Conservation (phyloP, 2,329 filamentous ascomycete genomes). For the Trichocomaceae sp. region DNA sequence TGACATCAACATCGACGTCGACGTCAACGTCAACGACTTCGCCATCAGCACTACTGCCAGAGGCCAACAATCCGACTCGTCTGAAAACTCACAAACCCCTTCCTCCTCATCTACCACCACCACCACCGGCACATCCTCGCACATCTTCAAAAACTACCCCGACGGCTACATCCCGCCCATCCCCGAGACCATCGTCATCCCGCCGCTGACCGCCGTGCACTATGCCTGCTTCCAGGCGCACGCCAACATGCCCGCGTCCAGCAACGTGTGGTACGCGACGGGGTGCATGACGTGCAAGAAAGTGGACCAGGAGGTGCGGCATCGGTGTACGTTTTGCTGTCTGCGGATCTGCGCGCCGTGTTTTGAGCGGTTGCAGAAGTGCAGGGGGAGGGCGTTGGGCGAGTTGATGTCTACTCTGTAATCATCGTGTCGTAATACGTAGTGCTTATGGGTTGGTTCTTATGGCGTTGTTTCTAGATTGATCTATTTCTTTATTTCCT, state of each 20-base stretch:
- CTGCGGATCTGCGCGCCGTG: constrained; percentile 35
- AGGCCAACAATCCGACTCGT: neutral
- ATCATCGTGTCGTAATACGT: too few species aligned
- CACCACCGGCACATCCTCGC: neutral
- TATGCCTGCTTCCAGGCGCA: constrained; percentile 37
- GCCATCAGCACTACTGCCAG: too few species aligned
- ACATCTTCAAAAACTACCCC: constrained; percentile 1
- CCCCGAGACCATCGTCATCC: constrained; percentile 28
- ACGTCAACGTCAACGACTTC: neutral
- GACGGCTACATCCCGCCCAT: constrained; percentile 21
- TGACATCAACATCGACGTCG: constrained; percentile 12
- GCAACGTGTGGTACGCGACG: constrained; percentile 35
- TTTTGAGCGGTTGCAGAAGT: constrained; percentile 28
- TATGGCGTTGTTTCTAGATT: neutral
- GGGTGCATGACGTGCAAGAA: constrained; percentile 41
- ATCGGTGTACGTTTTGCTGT: constrained; percentile 38
- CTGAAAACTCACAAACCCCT: constrained; percentile 1
- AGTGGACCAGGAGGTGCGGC: constrained; percentile 30
- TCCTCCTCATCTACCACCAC: neutral
- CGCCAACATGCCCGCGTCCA: constrained; percentile 27
- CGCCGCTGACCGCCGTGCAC: constrained; percentile 29
- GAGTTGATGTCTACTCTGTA: constrained; percentile 25
- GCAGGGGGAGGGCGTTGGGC: constrained; percentile 26
- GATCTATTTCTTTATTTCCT: neutral
- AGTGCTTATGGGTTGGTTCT: too few species aligned